phyloP scores from a whole-genome alignment of 2,329 filamentous ascomycete species.

The Aspergillus sp. region DNA sequence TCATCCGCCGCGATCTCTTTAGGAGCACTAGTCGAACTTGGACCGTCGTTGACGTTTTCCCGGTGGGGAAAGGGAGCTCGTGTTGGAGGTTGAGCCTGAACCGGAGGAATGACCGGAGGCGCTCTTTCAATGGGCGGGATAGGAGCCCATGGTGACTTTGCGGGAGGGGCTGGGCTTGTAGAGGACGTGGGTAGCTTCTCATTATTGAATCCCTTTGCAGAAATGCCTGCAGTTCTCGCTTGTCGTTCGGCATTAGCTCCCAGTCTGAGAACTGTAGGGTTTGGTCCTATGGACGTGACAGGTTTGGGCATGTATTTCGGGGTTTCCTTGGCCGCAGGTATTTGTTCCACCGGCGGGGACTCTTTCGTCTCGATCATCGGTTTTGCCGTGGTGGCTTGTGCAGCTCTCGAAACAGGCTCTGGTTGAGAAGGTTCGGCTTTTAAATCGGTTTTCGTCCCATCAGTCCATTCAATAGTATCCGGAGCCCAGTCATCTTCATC shows the following conservation, averaged over 20 bases:
- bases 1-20: constrained; percentile 94
- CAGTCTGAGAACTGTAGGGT: constrained; percentile 50
- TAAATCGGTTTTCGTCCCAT: constrained; percentile 65
- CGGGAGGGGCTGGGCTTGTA: constrained; percentile 56
- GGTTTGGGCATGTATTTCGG: constrained; percentile 35
- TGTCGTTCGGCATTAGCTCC: constrained; percentile 49
- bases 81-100: constrained; percentile 43
- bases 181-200: constrained; percentile 54
- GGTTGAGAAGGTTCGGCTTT: constrained; percentile 37
- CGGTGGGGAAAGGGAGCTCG: constrained; percentile 54
- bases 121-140: constrained; percentile 82
- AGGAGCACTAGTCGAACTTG: constrained; percentile 53
- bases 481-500: constrained; percentile 69
- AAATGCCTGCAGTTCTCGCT: constrained; percentile 44
- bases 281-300: constrained; percentile 48
- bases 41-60: constrained; percentile 59
- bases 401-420: constrained; percentile 23
- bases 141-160: constrained; percentile 89
- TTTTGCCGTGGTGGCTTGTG: constrained; percentile 17
- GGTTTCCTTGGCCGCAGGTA: constrained; percentile 25
- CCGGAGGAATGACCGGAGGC: constrained; percentile 63
- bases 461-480: constrained; percentile 68
- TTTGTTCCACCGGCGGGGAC: constrained; percentile 23
- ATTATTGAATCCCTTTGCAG: constrained; percentile 50
- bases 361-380: constrained; percentile 20